Evolutionary conservation across 2,329 filamentous ascomycete species (phyloP).

Genomic region (Paracoccidioides lutzii): DNA sequence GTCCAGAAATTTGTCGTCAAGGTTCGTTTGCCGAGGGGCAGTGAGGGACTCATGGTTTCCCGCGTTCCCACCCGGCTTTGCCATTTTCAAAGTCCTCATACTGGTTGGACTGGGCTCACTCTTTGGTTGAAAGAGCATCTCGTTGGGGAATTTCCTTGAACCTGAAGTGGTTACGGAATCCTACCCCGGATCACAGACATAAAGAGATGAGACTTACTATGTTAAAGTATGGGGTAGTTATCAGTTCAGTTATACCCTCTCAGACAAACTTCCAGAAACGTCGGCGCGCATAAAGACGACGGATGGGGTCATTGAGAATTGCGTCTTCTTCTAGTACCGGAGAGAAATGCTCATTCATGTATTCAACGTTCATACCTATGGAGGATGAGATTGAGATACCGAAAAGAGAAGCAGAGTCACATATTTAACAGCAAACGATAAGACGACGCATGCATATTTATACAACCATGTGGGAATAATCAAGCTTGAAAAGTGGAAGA

Average conservation of each 20-base stretch:
- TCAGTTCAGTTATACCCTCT: too few relatives aligned
- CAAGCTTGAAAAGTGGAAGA: background rate
- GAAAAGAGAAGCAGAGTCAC: background rate
- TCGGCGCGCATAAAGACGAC: too few relatives aligned
- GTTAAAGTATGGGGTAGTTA: background rate
- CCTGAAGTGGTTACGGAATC: background rate
- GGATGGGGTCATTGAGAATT: background rate
- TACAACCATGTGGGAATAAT: background rate
- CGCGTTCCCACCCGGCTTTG: too few relatives aligned
- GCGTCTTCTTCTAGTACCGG: background rate
- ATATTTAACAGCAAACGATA: background rate
- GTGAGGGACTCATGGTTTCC: background rate
- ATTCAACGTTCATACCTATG: background rate
- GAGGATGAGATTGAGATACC: too few relatives aligned
- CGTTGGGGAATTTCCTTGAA: background rate
- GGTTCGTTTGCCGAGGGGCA: background rate
- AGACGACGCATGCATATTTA: background rate
- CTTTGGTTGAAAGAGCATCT: background rate
- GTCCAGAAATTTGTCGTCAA: conserved; percentile 9
- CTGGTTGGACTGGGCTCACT: background rate
- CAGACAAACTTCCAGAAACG: too few relatives aligned
- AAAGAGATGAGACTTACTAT: background rate
- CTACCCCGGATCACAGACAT: background rate
- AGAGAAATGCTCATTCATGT: background rate
- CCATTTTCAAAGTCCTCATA: background rate